Percentiles rank a stretch among this genome's conserved stretches.
Evolutionary conservation across 495 filamentous ascomycete species (phyloP).

Genomic region (Xylaria intraflava): DNA sequence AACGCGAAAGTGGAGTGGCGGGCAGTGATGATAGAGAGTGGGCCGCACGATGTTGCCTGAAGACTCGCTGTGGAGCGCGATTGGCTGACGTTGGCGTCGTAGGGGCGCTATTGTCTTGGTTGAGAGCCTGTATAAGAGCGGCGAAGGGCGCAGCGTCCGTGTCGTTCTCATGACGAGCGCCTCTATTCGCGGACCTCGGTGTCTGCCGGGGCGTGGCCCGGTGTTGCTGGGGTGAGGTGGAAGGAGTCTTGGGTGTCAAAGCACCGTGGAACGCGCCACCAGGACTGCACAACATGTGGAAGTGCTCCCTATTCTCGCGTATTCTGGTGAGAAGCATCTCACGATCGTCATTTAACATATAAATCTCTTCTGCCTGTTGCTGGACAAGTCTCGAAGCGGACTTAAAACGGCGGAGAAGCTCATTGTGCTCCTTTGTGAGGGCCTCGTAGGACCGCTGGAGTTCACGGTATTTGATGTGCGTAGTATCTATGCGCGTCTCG

Average conservation of each 20-base stretch:
- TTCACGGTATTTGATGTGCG: conserved; percentile 40
- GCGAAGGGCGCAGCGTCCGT: conserved; percentile 56
- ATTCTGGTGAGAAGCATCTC: conserved; percentile 74
- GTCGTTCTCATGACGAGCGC: conserved; percentile 32
- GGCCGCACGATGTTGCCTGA: conserved; percentile 57
- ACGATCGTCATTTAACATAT: conserved; percentile 60
- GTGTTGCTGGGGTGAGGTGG: conserved; percentile 41
- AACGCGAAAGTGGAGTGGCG: conserved; percentile 55
- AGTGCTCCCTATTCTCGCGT: conserved; percentile 76
- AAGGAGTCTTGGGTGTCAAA: conserved; percentile 48
- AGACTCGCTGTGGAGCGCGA: conserved; percentile 39
- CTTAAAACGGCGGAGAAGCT: conserved; percentile 56
- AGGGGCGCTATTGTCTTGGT: conserved; percentile 63
- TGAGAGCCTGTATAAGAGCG: conserved; percentile 68
- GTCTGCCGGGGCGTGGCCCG: conserved; percentile 43
- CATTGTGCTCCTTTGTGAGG: conserved; percentile 57
- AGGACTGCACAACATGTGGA: conserved; percentile 58
- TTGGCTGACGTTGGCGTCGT: conserved; percentile 43
- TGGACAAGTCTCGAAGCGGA: conserved; percentile 68
- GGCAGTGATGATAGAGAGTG: conserved; percentile 79
- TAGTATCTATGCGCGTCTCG: conserved; percentile 29
- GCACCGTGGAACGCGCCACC: conserved; percentile 49
- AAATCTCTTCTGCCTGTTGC: conserved; percentile 60
- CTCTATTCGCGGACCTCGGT: conserved; percentile 35
- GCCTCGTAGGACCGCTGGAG: conserved; percentile 48